Evolutionary conservation across 2,329 filamentous ascomycete genomes (phyloP).

Genomic region (Alternaria sp.): DNA sequence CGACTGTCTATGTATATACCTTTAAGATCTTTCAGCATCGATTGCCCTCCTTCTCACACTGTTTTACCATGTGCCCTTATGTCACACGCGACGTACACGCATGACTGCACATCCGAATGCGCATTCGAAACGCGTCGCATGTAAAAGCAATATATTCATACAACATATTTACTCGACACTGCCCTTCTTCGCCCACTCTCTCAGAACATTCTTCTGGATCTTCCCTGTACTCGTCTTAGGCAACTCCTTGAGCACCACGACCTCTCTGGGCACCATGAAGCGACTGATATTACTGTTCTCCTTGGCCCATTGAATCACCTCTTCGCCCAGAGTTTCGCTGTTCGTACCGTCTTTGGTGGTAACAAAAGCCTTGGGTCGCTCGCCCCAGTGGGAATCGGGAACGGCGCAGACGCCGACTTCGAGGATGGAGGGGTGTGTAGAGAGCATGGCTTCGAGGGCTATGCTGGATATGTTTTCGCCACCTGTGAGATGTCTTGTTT

Average conservation of each 20-base stretch:
- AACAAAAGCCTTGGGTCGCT: conserved; percentile 92
- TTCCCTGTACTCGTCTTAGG: conserved; percentile 98
- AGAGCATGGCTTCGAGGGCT: conserved; percentile 87
- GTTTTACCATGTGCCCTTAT: neutral
- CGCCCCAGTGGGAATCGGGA: conserved; percentile 89
- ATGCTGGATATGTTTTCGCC: conserved; percentile 98
- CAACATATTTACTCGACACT: conserved; percentile 45
- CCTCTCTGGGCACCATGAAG: conserved; percentile 82
- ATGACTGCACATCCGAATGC: conserved; percentile 6
- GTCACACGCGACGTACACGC: neutral
- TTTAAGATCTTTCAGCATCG: neutral
- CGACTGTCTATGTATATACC: neutral
- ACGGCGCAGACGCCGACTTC: conserved; percentile 93
- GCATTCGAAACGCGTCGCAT: neutral
- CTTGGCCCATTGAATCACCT: conserved; percentile 87
- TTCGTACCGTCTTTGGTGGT: conserved; percentile 69
- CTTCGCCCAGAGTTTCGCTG: conserved; percentile 69
- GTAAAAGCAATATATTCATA: neutral
- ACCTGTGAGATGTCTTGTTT: conserved; percentile 59
- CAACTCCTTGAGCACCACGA: conserved; percentile 83
- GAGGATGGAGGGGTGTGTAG: conserved; percentile 85
- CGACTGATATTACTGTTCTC: conserved; percentile 80
- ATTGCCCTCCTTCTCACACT: neutral
- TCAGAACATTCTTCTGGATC: conserved; percentile 90
- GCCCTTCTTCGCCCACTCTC: conserved; percentile 76